Evolutionary conservation across 2,329 filamentous ascomycete species (phyloP), one percentile per base, ranked within the genome.

Genomic region (Aspergillus sp.): DNA sequence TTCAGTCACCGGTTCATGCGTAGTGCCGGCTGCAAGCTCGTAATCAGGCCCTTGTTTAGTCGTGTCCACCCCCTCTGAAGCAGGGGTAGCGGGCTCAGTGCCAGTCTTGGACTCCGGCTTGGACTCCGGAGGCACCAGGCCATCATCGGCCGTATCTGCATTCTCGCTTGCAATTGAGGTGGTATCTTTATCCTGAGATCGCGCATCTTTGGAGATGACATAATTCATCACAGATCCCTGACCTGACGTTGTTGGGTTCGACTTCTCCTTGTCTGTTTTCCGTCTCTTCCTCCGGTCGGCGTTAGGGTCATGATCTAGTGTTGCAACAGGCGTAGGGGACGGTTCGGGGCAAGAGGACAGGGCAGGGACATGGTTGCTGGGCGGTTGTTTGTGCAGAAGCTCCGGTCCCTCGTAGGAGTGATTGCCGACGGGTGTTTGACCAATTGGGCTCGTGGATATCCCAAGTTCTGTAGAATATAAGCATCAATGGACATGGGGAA

Each of bases 261-360:
- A 17, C 21, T 25, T 47, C 47, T 64, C 62, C 15, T 68, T 62
- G 8, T 62, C 65, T 1, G 65, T 75, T 58, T 72, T 77, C n/a
- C 73, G 68, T 36, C 76, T 66, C 59, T 79, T 78, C 44, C 73
- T 70, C 50, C 76, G 67, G 41, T 59, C 62, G 11, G 66, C 60
- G 54, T 77, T 76, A 7, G 65, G 68, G 49, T 78, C 75, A 36
- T 73, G 71, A 7, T 75, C 69, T 38, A 71, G 60, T 42, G 51
- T 51, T 13, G 48, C 58, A 15, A 23, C 39, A 3, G 48, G 50
- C 8, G 54, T 54, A 44, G 30, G 42, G 19, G 39, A 57, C 21
- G 56, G 38, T 15, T 42, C 21, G 57, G 62, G 52, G 27, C 38
- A 44, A 17, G 42, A 10, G 8, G 49, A 30, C 23, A 44, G 19